Evolutionary conservation across 192 early-diverging fungal species (phyloP), one percentile per base, ranked within the genome.

Genomic region (Rhizophagus prolifer): DNA sequence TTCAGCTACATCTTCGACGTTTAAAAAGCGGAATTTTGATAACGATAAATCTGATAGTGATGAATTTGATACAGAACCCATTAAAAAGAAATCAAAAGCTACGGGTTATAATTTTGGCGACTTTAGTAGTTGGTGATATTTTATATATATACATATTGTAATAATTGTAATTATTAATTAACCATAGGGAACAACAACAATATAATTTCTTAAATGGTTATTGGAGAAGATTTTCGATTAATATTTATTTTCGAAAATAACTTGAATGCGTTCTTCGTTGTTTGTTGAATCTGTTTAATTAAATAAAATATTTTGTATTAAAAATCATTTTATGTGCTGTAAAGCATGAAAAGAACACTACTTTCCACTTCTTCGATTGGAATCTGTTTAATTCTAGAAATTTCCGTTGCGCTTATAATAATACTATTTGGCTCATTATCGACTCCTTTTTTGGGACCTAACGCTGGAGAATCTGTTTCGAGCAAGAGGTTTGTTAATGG

Each of bases 381-480:
- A 19, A 85, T 58, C 36, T 80, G 73, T 79, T 87, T 88, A 50
- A 86, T 82, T 64, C 80, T 72, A 58, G 88, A 85, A 60, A 89
- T 83, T 66, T 86, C 88, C 38, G 80, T 76, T 23, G 85, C 85
- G 1, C 85, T 80, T 58, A 85, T 50, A 7, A 76, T 54, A 21
- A 87, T 79, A 67, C 86, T 86, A 12, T 81, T 75, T 1, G 88
- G 87, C 26, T 84, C 86, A 77, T 89, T 89, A 54, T 81, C 80
- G 10, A 83, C 79, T 21, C 81, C 81, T 66, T 85, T 85, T 26
- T 82, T 83, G 10, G 87, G 86, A 10, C 80, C 86, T 10, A 89
- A 28, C 5, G 87, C 87, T 3, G 88, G 88, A 30, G 87, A 81
- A 76, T 89, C 88, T 2, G 88, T 87, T 74, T 89, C 88, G 25